phyloP scores from a whole-genome alignment of 108 stramenopile species.

The Cyclotella cryptica region DNA sequence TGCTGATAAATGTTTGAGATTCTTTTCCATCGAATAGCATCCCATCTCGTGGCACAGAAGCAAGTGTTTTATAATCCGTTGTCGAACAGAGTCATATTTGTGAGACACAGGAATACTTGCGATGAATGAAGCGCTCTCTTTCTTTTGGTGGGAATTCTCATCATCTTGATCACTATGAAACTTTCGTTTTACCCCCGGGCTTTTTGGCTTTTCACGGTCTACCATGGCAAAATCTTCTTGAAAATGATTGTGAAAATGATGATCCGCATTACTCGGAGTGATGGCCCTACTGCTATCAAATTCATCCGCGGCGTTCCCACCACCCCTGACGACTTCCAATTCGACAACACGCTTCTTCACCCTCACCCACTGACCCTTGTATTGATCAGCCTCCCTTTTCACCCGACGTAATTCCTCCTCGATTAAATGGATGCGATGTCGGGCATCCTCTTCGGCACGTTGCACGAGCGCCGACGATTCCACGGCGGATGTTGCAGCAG shows the following conservation, averaged over 20 bases:
- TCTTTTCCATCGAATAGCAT: slow-evolving; percentile 19
- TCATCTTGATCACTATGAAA: background rate
- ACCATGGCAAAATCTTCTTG: background rate
- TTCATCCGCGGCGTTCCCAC: background rate
- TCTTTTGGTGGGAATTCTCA: slow-evolving; percentile 5
- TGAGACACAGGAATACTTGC: background rate
- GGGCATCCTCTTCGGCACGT: slow-evolving; percentile 27
- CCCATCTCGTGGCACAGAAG: slow-evolving; percentile 42
- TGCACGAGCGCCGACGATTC: slow-evolving; percentile 19
- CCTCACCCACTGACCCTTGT: slow-evolving; percentile 35
- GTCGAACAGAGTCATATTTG: slow-evolving; percentile 17
- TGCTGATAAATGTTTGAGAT: background rate
- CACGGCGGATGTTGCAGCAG: slow-evolving; percentile 16
- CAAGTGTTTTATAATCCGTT: slow-evolving; percentile 31
- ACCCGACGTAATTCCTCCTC: slow-evolving; percentile 43
- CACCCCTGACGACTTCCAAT: slow-evolving; percentile 15
- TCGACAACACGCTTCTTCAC: slow-evolving; percentile 37
- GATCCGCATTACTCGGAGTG: slow-evolving; percentile 8
- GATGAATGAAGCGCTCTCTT: background rate
- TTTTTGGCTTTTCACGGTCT: background rate
- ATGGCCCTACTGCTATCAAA: background rate
- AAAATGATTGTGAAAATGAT: slow-evolving; percentile 20
- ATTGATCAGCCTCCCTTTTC: slow-evolving; percentile 45
- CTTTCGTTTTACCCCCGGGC: slow-evolving; percentile 7
- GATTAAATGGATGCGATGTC: slow-evolving; percentile 22